Percentiles rank a stretch among this genome's conserved stretches.
phyloP scores from a whole-genome alignment of 2,329 filamentous ascomycete genomes.

The Stylonectria norvegica region DNA sequence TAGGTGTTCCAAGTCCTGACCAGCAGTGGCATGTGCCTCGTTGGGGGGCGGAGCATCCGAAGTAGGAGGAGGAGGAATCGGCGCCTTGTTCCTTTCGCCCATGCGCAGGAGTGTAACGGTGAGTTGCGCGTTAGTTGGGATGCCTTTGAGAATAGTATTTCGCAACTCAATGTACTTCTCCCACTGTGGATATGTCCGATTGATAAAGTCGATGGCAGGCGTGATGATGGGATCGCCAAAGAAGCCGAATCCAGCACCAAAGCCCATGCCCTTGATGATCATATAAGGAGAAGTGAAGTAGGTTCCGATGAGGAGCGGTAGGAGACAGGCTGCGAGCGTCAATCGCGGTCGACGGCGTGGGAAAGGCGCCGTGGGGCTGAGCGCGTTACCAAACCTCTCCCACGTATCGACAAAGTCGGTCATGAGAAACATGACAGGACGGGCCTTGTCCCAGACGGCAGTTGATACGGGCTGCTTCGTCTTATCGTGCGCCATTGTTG shows the following conservation, averaged over 20 bases:
- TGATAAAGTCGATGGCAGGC: conserved; percentile 56
- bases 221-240: conserved; percentile 75
- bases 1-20: conserved; percentile 34
- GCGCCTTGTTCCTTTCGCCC: conserved; percentile 76
- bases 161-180: conserved; percentile 69
- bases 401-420: conserved; percentile 48
- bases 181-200: conserved; percentile 66
- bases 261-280: conserved; percentile 61
- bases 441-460: conserved; percentile 72
- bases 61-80: conserved; percentile 59
- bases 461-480: conserved; percentile 75
- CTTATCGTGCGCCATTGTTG: conserved; percentile 56
- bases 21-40: conserved; percentile 43
- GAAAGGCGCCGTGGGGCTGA: conserved; percentile 64
- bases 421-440: conserved; percentile 63
- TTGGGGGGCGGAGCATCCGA: conserved; percentile 35
- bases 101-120: conserved; percentile 77
- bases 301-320: conserved; percentile 50
- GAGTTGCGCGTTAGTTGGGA: conserved; percentile 83
- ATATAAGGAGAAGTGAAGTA: conserved; percentile 56
- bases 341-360: conserved; percentile 50
- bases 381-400: conserved; percentile 51
- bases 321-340: conserved; percentile 51
- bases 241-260: conserved; percentile 69
- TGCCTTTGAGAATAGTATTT: conserved; percentile 74